A percentile compares a stretch with the other conserved stretches of the same genome.
phyloP scores from a whole-genome alignment of 768 basidiomycete species.

The Lactifluus rugatus region DNA sequence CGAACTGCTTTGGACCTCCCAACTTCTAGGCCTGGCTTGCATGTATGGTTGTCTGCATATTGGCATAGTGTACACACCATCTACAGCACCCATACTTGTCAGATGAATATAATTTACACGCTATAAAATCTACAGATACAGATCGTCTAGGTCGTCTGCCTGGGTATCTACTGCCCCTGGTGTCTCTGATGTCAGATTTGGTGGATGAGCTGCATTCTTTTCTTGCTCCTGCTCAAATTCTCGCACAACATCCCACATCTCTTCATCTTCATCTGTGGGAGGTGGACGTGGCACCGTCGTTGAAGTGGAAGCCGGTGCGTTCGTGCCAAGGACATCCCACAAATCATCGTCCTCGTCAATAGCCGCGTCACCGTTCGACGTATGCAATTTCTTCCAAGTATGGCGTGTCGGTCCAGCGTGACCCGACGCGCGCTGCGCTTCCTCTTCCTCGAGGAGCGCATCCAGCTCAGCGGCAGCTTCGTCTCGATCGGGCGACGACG shows the following conservation, averaged over 20 bases:
- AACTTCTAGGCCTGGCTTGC: neutral
- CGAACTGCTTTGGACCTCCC: neutral
- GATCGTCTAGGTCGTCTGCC: conserved; percentile 43
- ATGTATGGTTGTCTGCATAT: neutral
- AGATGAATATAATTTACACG: neutral
- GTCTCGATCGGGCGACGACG: conserved; percentile 8
- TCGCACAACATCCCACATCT: conserved; percentile 62
- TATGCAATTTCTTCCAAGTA: conserved; percentile 4
- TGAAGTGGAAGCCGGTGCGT: conserved; percentile 1
- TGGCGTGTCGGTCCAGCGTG: conserved; percentile 1
- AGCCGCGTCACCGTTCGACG: neutral
- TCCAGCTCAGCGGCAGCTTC: conserved; percentile 13
- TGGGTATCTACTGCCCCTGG: conserved; percentile 1
- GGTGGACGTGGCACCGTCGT: conserved; percentile 7
- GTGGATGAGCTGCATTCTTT: neutral
- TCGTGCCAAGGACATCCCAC: conserved; percentile 26
- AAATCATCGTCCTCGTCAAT: conserved; percentile 32
- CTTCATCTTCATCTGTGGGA: conserved; percentile 41
- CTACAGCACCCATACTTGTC: neutral
- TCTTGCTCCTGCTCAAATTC: conserved; percentile 37
- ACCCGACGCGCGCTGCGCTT: conserved; percentile 4
- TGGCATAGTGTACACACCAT: neutral
- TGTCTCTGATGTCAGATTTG: neutral
- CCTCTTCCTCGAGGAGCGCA: conserved; percentile 19
- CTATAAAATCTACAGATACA: conserved; percentile 35